Evolutionary conservation across 768 basidiomycete genomes (phyloP).

Genomic region (Lactarius deliciosus): DNA sequence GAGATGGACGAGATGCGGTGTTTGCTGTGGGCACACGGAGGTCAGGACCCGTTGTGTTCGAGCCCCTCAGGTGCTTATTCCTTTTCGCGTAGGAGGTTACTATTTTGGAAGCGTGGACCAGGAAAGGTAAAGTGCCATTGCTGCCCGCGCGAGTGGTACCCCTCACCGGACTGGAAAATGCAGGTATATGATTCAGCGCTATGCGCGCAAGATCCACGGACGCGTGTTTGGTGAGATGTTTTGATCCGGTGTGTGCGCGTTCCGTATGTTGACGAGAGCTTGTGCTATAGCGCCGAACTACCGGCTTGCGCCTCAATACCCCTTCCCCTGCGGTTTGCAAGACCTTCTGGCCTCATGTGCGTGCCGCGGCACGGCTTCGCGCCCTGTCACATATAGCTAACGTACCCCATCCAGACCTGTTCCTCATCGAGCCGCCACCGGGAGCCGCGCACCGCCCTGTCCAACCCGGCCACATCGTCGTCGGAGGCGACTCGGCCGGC

Average conservation of each 20-base stretch:
- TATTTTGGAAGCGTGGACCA: constrained; percentile 83
- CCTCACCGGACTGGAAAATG: neutral
- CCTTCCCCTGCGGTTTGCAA: constrained; percentile 91
- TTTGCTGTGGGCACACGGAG: constrained; percentile 79
- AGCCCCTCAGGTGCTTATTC: neutral
- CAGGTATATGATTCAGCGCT: constrained; percentile 75
- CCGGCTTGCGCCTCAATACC: constrained; percentile 90
- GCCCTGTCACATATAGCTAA: neutral
- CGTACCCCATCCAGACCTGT: constrained; percentile 59
- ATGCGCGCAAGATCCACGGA: constrained; percentile 90
- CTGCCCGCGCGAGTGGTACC: too few species aligned
- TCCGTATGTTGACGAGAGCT: constrained; percentile 12
- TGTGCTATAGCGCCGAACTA: constrained; percentile 64
- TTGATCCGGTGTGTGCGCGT: too few species aligned
- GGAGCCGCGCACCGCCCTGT: constrained; percentile 77
- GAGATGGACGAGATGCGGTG: constrained; percentile 85
- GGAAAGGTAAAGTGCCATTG: constrained; percentile 48
- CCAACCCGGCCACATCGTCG: constrained; percentile 74
- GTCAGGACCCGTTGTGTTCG: constrained; percentile 37
- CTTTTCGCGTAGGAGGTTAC: constrained; percentile 57
- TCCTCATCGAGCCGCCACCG: constrained; percentile 85
- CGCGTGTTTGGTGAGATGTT: constrained; percentile 67
- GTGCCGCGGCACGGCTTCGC: constrained; percentile 30
- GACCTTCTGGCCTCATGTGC: constrained; percentile 85
- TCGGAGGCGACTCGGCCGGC: constrained; percentile 94